These are phyloP conservation scores for Elsinoe batatas DNA, from an alignment of 2,329 filamentous ascomycete species.

Conservation along the genomic window DNA sequence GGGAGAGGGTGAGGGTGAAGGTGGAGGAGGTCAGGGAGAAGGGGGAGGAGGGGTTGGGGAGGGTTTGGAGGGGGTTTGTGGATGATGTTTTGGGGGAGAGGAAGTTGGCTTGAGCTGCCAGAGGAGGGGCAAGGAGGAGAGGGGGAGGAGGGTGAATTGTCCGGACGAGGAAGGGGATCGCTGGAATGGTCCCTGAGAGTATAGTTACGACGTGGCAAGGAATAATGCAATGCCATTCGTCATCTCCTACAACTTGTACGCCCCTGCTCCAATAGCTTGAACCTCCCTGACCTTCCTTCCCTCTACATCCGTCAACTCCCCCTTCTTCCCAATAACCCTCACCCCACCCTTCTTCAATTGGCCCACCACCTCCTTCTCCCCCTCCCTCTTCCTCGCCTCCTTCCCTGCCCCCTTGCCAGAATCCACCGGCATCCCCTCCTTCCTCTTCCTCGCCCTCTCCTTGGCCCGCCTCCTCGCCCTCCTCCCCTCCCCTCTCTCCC, in stretches of 20 bases:
- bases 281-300: conserved; percentile 55
- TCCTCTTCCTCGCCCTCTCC: conserved; percentile 76
- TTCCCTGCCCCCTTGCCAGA: conserved; percentile 37
- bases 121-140: no score
- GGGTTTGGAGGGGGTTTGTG: conserved; percentile 38
- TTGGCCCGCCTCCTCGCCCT: conserved; percentile 55
- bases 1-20: conserved; percentile 27
- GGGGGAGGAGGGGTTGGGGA: conserved; percentile 27
- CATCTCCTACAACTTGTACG: conserved; percentile 17
- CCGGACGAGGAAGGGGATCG: no score
- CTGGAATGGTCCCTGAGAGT: no score
- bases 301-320: conserved; percentile 72
- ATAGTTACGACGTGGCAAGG: no score
- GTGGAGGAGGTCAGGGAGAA: conserved; percentile 32
- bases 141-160: background rate
- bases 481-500: conserved; percentile 76
- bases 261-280: conserved; percentile 12
- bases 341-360: conserved; percentile 77
- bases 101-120: background rate
- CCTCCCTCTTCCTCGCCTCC: conserved; percentile 48
- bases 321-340: conserved; percentile 84
- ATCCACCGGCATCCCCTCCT: conserved; percentile 47
- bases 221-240: background rate
- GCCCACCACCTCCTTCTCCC: conserved; percentile 50
- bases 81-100: conserved; percentile 39